Conservation (phyloP, 176 grass and related monocot species). For the Phoenix roebelenii region DNA sequence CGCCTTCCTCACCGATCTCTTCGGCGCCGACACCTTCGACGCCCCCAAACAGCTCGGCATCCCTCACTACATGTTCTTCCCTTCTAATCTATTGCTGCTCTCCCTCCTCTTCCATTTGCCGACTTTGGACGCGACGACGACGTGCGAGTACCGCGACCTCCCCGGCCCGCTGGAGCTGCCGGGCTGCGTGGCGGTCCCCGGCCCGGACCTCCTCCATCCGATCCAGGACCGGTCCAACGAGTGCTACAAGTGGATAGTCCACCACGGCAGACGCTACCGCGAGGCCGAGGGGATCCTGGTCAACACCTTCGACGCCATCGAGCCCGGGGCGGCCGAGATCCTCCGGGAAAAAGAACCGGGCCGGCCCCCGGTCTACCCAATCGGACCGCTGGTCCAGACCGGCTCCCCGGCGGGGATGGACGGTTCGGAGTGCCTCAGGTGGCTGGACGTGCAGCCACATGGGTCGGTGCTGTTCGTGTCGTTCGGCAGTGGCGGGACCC, state of each 20-base stretch:
- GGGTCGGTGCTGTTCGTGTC: conserved; percentile 5
- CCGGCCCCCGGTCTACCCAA: neutral
- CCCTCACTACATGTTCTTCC: conserved; percentile 37
- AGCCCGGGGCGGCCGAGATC: neutral
- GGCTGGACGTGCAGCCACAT: conserved; percentile 2
- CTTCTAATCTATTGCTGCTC: conserved; percentile 27
- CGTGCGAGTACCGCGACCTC: conserved; percentile 37
- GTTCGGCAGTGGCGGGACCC: conserved; percentile 9
- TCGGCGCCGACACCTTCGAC: conserved; percentile 23
- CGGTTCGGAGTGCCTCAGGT: neutral
- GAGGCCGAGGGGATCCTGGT: conserved; percentile 15
- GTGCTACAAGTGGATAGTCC: conserved; percentile 7
- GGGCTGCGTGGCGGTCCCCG: conserved; percentile 46
- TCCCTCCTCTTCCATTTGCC: conserved; percentile 17
- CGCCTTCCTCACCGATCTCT: conserved; percentile 37
- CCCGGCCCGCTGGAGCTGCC: conserved; percentile 36
- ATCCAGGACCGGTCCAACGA: conserved; percentile 29
- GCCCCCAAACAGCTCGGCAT: conserved; percentile 32
- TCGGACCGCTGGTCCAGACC: neutral
- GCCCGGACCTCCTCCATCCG: conserved; percentile 24
- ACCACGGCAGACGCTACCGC: neutral
- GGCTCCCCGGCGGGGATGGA: too few species aligned
- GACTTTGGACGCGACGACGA: conserved; percentile 22
- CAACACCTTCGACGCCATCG: conserved; percentile 11
- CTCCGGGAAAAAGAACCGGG: neutral